Base-by-base conservation (phyloP, 2,329 filamentous ascomycete species). In the Aspergillus aculeatus region DNA sequence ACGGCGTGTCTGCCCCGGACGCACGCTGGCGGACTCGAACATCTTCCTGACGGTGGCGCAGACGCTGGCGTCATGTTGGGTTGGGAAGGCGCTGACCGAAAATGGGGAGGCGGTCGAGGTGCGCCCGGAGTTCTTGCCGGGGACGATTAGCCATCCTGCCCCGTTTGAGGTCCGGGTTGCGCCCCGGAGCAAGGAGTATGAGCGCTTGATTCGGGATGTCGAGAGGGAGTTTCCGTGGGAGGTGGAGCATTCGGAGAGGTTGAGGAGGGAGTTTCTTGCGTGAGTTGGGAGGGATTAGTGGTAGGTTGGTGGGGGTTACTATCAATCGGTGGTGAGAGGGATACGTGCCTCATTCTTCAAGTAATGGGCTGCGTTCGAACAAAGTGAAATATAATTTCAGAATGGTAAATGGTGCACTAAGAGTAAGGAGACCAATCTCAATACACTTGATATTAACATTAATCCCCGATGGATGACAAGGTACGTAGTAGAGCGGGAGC, bases 141-240 rank as follows among this genome's bases (percentile, higher is more conserved):
- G 54, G 1, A 53, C 57, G 2, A 55, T 62, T n/a, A 62, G 60
- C 21, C 60, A 62, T 23, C 60, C 60, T 0, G 58, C 12, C 14
- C 54, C 58, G 11, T 62, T 44, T 47, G 23, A 16, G 12, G n/a
- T 62, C 11, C 26, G 50, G 2, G 35, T 62, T 5, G 51, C 4
- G 10, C 48, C 51, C 3, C 23, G 58, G 51, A 60, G 54, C 29
- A 2, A 14, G 19, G 7, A 1, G 23, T 51, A 55, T 41, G 57
- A 56, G 16, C 38, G 12, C 7, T 11, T 62, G 7, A 35, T 56
- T 4, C n/a, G 41, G 24, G 29, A 49, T 0, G 49, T 56, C 7
- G 58, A 53, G 49, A 47, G 14, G 2, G 57, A 57, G 12, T 6
- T 21, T 38, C 60, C 57, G 16, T 55, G 47, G 54, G 60, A 47